phyloP scores from a whole-genome alignment of 2,329 filamentous ascomycete species.

The Fusarium sp. region DNA sequence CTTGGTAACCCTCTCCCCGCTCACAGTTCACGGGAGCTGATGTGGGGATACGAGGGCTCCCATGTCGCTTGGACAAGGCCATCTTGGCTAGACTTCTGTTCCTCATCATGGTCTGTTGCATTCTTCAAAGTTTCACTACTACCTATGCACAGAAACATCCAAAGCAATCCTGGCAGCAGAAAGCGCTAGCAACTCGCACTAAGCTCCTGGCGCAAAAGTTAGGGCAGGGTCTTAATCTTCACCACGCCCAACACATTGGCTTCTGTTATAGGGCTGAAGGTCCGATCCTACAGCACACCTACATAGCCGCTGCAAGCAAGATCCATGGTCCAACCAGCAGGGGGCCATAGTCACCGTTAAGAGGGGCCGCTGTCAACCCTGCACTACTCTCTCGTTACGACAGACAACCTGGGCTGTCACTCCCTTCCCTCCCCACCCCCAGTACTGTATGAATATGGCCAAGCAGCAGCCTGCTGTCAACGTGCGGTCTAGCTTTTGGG shows the following conservation, averaged over 20 bases:
- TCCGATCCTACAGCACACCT: conserved; percentile 19
- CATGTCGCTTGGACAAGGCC: conserved; percentile 12
- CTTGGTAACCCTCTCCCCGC: conserved; percentile 16
- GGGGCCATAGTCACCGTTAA: conserved; percentile 9
- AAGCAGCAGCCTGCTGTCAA: conserved; percentile 3
- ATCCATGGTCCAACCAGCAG: conserved; percentile 27
- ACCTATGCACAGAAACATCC: not conserved
- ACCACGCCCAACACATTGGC: conserved; percentile 1
- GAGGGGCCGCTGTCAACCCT: conserved; percentile 30
- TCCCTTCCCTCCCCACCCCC: not conserved
- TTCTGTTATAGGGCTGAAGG: conserved; percentile 35
- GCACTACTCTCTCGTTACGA: conserved; percentile 21
- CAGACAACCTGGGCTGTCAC: conserved; percentile 7
- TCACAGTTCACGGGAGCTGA: conserved; percentile 5
- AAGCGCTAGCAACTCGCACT: not conserved
- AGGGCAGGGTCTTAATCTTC: not conserved
- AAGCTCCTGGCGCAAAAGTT: not conserved
- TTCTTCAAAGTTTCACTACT: not conserved
- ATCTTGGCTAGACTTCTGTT: conserved; percentile 22
- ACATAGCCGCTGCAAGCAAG: conserved; percentile 31
- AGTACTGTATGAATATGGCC: not conserved
- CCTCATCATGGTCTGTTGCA: conserved; percentile 7
- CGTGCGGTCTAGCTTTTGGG: not conserved
- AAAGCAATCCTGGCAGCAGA: not conserved
- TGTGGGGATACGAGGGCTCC: conserved; percentile 23